These are phyloP conservation scores for Suillus discolor DNA, from an alignment of 768 basidiomycete genomes.

Conservation along the genomic window DNA sequence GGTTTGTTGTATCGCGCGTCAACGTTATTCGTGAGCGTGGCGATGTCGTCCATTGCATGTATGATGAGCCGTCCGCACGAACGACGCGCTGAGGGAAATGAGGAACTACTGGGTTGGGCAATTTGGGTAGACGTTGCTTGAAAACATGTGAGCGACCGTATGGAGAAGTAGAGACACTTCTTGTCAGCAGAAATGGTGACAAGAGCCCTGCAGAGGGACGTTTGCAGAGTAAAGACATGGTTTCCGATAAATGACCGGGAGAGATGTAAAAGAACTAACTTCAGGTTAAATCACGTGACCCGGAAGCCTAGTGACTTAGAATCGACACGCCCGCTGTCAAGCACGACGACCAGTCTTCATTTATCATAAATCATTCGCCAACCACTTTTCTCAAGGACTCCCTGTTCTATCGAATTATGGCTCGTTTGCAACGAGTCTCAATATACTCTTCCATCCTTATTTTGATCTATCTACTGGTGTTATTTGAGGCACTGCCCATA, in stretches of 20 bases:
- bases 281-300: conserved; percentile 1
- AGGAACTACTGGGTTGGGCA: conserved; percentile 85
- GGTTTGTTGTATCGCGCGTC: conserved; percentile 87
- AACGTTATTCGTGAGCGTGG: conserved; percentile 76
- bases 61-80: conserved; percentile 87
- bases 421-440: conserved; percentile 59
- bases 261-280: background rate
- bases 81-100: conserved; percentile 86
- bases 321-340: background rate
- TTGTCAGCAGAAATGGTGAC: background rate
- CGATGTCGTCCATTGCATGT: conserved; percentile 87
- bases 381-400: background rate
- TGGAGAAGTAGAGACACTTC: conserved; percentile 59
- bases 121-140: conserved; percentile 63
- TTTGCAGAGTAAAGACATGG: conserved; percentile 2
- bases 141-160: conserved; percentile 86
- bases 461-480: conserved; percentile 55
- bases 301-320: too few relatives aligned
- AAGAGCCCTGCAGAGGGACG: background rate
- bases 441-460: conserved; percentile 44
- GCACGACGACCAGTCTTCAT: background rate
- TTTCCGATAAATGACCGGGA: background rate
- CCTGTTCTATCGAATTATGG: conserved; percentile 43
- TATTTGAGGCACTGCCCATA: conserved; percentile 56
- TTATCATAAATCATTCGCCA: background rate